phyloP scores from a whole-genome alignment of 768 basidiomycete genomes.

The Thelephora ganbajun region DNA sequence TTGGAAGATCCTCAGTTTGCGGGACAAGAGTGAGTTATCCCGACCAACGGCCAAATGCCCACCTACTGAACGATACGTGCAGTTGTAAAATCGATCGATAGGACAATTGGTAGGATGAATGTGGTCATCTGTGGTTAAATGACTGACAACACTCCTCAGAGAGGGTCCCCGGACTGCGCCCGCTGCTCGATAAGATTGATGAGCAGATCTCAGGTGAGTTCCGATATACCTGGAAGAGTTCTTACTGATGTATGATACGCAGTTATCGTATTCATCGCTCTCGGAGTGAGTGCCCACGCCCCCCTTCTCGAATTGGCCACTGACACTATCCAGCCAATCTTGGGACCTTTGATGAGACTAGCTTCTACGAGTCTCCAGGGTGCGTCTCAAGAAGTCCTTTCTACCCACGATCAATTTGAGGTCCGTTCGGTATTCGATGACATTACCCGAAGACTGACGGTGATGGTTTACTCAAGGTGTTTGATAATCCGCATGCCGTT shows the following conservation, averaged over 20 bases:
- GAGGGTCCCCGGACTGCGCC: conserved; percentile 68
- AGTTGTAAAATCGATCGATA: conserved; percentile 70
- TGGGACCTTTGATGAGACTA: conserved; percentile 64
- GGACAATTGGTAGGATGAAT: conserved; percentile 37
- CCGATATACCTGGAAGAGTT: not conserved
- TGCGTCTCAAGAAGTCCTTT: conserved; percentile 65
- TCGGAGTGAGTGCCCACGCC: conserved; percentile 37
- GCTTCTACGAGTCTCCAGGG: conserved; percentile 48
- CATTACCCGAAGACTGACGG: no score
- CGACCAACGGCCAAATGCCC: no score
- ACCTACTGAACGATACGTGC: not conserved
- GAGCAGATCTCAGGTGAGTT: conserved; percentile 53
- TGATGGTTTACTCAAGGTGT: conserved; percentile 38
- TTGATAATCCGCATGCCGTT: conserved; percentile 70
- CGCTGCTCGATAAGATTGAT: conserved; percentile 65
- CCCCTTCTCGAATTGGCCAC: not conserved
- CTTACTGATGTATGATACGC: conserved; percentile 1
- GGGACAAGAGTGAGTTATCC: conserved; percentile 48
- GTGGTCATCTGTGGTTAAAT: not conserved
- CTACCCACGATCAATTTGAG: conserved; percentile 72
- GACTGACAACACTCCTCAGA: conserved; percentile 24
- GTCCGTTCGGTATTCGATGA: conserved; percentile 17
- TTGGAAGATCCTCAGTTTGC: conserved; percentile 78
- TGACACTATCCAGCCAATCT: conserved; percentile 38
- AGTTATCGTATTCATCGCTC: conserved; percentile 75